phyloP scores from a whole-genome alignment of 2,329 filamentous ascomycete species.

The Neoascochyta sp. region DNA sequence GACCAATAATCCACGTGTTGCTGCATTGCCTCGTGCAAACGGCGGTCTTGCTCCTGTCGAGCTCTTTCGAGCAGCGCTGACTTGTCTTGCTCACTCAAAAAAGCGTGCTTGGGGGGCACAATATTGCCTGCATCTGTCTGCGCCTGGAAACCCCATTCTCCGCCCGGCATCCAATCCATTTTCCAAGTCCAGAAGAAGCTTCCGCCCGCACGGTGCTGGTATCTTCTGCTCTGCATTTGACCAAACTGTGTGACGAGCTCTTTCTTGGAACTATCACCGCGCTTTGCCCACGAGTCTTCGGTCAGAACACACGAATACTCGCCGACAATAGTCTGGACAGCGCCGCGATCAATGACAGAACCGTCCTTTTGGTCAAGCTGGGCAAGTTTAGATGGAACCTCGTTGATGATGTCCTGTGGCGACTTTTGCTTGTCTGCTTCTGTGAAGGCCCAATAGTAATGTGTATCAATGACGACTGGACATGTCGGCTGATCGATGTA shows the following conservation, averaged over 20 bases:
- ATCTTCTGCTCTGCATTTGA: slow-evolving; percentile 47
- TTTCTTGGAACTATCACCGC: slow-evolving; percentile 32
- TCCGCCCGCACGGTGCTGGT: slow-evolving; percentile 50
- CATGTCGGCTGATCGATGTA: slow-evolving; percentile 31
- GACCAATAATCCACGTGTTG: slow-evolving; percentile 53
- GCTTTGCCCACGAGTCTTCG: slow-evolving; percentile 47
- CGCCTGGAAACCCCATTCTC: slow-evolving; percentile 58
- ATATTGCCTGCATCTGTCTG: slow-evolving; percentile 47
- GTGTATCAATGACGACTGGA: slow-evolving; percentile 56
- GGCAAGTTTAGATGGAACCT: slow-evolving; percentile 43
- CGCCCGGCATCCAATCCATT: slow-evolving; percentile 61
- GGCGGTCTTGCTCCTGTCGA: slow-evolving; percentile 37
- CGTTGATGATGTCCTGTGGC: slow-evolving; percentile 51
- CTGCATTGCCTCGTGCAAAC: slow-evolving; percentile 35
- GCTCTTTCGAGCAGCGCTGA: slow-evolving; percentile 39
- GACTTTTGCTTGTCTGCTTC: slow-evolving; percentile 50
- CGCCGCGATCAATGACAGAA: slow-evolving; percentile 48
- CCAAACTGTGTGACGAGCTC: slow-evolving; percentile 48
- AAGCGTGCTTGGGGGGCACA: slow-evolving; percentile 35
- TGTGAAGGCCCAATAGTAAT: slow-evolving; percentile 58
- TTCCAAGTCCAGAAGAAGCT: slow-evolving; percentile 60
- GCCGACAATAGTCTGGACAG: slow-evolving; percentile 52
- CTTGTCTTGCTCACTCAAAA: slow-evolving; percentile 11
- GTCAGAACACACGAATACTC: slow-evolving; percentile 58
- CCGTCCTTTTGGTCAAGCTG: slow-evolving; percentile 49